phyloP scores from a whole-genome alignment of 2,329 filamentous ascomycete genomes.

The Penicillium italicum region DNA sequence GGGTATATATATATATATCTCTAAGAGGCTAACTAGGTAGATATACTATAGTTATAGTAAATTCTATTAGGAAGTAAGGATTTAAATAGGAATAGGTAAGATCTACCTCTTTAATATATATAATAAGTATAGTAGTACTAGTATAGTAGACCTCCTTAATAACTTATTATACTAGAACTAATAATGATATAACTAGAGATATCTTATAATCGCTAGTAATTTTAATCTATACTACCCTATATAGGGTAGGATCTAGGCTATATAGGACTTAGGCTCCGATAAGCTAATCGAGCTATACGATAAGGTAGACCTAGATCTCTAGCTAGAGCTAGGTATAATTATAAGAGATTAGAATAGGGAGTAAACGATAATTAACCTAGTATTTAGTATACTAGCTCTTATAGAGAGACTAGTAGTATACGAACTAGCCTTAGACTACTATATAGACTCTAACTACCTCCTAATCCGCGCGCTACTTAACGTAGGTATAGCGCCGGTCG shows the following conservation, averaged over 20 bases:
- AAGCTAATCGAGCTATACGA: background rate
- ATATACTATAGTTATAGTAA: background rate
- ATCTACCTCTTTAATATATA: background rate
- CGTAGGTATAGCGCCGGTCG: accelerated
- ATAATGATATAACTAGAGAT: too few relatives aligned
- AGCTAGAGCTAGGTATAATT: background rate
- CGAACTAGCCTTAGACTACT: background rate
- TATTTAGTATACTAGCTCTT: background rate
- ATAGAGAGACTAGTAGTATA: background rate
- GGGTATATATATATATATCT: background rate
- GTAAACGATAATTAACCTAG: background rate
- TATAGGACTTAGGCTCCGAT: background rate
- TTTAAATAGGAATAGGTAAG: background rate
- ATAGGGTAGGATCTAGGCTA: background rate
- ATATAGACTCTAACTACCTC: background rate
- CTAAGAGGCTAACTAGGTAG: background rate
- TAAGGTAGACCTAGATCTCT: background rate
- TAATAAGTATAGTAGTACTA: background rate
- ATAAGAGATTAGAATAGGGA: background rate
- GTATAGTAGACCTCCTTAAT: background rate
- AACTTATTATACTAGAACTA: too few relatives aligned
- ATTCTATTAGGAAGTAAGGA: background rate
- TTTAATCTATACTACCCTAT: background rate
- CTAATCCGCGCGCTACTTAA: background rate
- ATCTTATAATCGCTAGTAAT: background rate